Evolutionary conservation across 148 eudicot species (phyloP), one percentile per base, ranked within the genome.

Genomic region (Rhododendron mucronatum): DNA sequence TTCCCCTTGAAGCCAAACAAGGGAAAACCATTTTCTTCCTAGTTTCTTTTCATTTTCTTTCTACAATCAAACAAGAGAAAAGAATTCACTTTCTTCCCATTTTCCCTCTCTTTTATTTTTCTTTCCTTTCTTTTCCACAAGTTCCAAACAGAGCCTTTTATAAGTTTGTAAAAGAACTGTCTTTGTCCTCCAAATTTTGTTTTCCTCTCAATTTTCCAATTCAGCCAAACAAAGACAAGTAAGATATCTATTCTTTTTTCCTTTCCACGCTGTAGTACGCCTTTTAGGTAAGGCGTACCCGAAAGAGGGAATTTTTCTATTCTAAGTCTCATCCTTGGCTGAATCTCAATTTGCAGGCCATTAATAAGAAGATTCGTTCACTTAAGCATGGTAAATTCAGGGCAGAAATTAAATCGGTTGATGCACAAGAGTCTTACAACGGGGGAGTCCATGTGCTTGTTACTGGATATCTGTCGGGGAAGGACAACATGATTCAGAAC

Each of bases 361-460:
- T 96, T 89, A 89, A 96, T 88, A 89, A 88, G 55, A 94, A 93
- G 92, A 91, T 96, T 73, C 84, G 82, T 71, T 92, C 99, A 13
- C 91, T 91, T 53, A 91, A 91, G 78, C 92, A 91, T 78, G 95
- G 90, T 82, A 92, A 89, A 48, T 86, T 89, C 33, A 92, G 84
- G 87, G 94, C 93, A 74, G 97, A 93, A 88, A 88, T 96, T 18
- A 92, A 92, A 86, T 95, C 91, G 50, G 97, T 96, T 88, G 97
- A 94, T 90, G 91, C 99, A 7, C 99, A 95, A 91, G 94, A 95
- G 50, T 96, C 99, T 26, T 91, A 84, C 44, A 82, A 88, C 48
- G 93, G 91, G 23, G 99, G 97, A 83, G 94, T 95, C 69, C 90
- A 93, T 85, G 96, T 96, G 73, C 94, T 94, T 57, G 95, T 95